Base-by-base conservation (phyloP, 2,329 filamentous ascomycete species). In the Nectriaceae sp. region DNA sequence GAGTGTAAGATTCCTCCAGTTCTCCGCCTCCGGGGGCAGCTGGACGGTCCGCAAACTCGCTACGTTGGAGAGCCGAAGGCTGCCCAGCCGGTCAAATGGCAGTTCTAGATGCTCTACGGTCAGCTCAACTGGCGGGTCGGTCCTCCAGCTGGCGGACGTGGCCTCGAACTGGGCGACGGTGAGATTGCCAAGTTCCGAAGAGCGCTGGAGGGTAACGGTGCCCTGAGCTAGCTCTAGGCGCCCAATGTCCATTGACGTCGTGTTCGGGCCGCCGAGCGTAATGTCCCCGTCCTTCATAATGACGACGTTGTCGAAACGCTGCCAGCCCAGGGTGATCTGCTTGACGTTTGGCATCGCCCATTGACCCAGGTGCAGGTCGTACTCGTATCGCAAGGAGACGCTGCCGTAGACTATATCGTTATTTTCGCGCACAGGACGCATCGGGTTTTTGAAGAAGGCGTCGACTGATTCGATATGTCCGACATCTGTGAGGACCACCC, bases 381-480 rank as follows among this genome's bases (percentile, higher is more conserved):
- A n/a, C n/a, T n/a, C n/a, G n/a, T n/a, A n/a, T n/a, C n/a, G n/a
- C n/a, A n/a, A n/a, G n/a, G n/a, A n/a, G n/a, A n/a, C n/a, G n/a
- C n/a, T n/a, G n/a, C n/a, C n/a, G n/a, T n/a, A n/a, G n/a, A n/a
- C n/a, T n/a, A n/a, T n/a, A n/a, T 18, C 24, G 13, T 19, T 24
- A 5, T 26, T 29, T 21, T 29, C 21, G 39, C 31, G 31, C 4
- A 6, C 39, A 13, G 39, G n/a, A 24, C n/a, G 13, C 15, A 41
- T 21, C 21, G 21, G 39, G 21, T 41, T 41, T 18, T 41, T 41
- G n/a, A 41, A 41, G 39, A 41, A 41, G 39, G 21, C 39, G 20
- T 41, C 39, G 39, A 41, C 39, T 24, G 39, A 41, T 5, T 41
- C 39, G 39, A 41, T 3, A 5, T 41, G 6, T 16, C 39, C 39